Evolutionary conservation across 2,329 filamentous ascomycete species (phyloP).

Genomic region (Xylaria sp.): DNA sequence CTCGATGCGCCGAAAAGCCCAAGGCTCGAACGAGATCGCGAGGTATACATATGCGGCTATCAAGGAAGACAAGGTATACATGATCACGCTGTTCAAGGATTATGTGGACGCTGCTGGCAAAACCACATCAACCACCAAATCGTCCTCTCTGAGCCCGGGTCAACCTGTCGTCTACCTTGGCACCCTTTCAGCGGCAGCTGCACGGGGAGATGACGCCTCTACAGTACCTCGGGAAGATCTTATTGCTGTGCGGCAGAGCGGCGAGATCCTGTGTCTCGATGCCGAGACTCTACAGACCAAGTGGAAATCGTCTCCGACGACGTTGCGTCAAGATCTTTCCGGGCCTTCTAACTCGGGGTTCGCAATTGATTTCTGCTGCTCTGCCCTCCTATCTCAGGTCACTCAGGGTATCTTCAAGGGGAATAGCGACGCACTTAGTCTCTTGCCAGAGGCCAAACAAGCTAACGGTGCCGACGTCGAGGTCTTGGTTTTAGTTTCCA

Average conservation of each 20-base stretch:
- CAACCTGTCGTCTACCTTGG: slow-evolving; percentile 49
- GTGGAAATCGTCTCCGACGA: slow-evolving; percentile 50
- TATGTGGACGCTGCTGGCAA: slow-evolving; percentile 53
- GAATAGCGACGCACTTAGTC: slow-evolving; percentile 53
- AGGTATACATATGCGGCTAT: slow-evolving; percentile 66
- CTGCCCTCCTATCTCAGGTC: slow-evolving; percentile 51
- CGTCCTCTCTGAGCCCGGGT: slow-evolving; percentile 46
- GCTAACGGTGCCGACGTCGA: slow-evolving; percentile 52
- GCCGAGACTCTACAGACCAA: slow-evolving; percentile 54
- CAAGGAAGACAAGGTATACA: slow-evolving; percentile 48
- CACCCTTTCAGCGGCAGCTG: slow-evolving; percentile 34
- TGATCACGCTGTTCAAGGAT: slow-evolving; percentile 64
- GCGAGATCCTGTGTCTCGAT: slow-evolving; percentile 63
- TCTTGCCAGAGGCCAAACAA: slow-evolving; percentile 52
- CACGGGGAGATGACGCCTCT: slow-evolving; percentile 29
- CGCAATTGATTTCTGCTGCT: slow-evolving; percentile 53
- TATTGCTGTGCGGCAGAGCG: slow-evolving; percentile 61
- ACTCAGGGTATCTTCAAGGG: slow-evolving; percentile 59
- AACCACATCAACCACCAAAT: slow-evolving; percentile 53
- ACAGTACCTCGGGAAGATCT: slow-evolving; percentile 40
- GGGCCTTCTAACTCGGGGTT: slow-evolving; percentile 40
- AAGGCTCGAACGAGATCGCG: slow-evolving; percentile 50
- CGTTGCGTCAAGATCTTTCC: slow-evolving; percentile 46
- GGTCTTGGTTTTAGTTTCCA: slow-evolving; percentile 56
- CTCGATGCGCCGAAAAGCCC: slow-evolving; percentile 57